A percentile compares a stretch with the other conserved stretches of the same genome.
These are phyloP conservation scores for Neostapfia colusana DNA, from an alignment of 176 grass and related monocot species.

Conservation along the genomic window DNA sequence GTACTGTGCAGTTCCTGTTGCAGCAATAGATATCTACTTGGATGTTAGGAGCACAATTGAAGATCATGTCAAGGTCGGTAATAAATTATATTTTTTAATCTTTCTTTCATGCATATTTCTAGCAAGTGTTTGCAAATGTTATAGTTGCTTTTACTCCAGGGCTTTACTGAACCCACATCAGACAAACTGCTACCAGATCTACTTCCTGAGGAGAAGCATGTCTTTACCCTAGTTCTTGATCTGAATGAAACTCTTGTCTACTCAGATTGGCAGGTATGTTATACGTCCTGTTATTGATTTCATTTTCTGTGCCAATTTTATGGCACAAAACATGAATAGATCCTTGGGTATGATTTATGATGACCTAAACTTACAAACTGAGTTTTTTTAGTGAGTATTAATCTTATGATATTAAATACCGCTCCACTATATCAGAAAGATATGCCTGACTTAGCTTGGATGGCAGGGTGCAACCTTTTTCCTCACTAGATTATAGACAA, in stretches of 20 bases:
- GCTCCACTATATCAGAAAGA: background rate
- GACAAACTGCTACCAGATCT: constrained; percentile 92
- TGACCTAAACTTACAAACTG: background rate
- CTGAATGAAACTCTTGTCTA: constrained; percentile 93
- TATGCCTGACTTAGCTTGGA: background rate
- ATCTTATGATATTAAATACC: constrained; percentile 2
- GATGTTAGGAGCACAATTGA: constrained; percentile 64
- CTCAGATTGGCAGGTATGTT: constrained; percentile 84
- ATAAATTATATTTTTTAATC: constrained; percentile 15
- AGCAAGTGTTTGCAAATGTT: constrained; percentile 4
- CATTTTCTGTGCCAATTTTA: background rate
- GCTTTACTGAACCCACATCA: constrained; percentile 95
- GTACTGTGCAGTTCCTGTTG: constrained; percentile 63
- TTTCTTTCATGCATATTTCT: constrained; percentile 13
- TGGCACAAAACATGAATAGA: background rate
- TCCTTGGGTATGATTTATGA: background rate
- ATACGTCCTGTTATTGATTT: constrained; percentile 8
- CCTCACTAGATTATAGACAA: constrained; percentile 20
- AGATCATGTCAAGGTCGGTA: constrained; percentile 75
- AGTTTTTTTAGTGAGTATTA: background rate
- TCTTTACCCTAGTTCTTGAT: constrained; percentile 92
- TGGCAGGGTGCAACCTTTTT: background rate
- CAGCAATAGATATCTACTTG: constrained; percentile 66
- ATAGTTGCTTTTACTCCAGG: constrained; percentile 46
- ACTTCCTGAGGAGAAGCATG: constrained; percentile 58